Conservation (phyloP, 148 eudicot genomes). For the Nyssa sinensis region DNA sequence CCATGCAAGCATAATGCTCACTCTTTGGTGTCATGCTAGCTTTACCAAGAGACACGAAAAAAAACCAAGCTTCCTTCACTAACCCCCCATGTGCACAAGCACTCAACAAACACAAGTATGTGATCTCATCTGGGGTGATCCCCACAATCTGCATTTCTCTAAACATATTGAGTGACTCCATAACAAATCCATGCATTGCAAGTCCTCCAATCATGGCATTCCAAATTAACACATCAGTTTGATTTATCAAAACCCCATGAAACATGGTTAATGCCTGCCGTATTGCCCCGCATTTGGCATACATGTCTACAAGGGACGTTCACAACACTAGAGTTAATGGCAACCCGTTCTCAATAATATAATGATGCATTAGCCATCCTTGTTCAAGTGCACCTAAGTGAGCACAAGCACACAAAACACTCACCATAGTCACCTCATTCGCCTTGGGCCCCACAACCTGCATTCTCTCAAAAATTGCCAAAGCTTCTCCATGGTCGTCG, state of each 20-base stretch:
- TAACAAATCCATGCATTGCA: slow-evolving; percentile 69
- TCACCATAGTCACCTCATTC: slow-evolving; percentile 93
- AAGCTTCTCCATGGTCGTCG: slow-evolving; percentile 57
- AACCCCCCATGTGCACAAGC: slow-evolving; percentile 89
- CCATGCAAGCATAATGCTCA: slow-evolving; percentile 90
- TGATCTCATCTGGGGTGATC: slow-evolving; percentile 68
- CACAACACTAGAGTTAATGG: slow-evolving; percentile 52
- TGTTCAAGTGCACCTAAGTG: slow-evolving; percentile 82
- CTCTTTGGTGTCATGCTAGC: slow-evolving; percentile 52
- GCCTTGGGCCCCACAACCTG: slow-evolving; percentile 44
- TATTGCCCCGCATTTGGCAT: slow-evolving; percentile 88
- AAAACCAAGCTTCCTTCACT: slow-evolving; percentile 70
- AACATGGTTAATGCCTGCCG: slow-evolving; percentile 62
- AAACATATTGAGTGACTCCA: slow-evolving; percentile 52
- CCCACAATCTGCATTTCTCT: slow-evolving; percentile 51
- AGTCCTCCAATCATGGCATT: slow-evolving; percentile 87
- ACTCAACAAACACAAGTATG: slow-evolving; percentile 68
- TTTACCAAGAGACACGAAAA: slow-evolving; percentile 44
- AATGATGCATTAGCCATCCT: slow-evolving; percentile 61
- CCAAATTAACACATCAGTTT: slow-evolving; percentile 76
- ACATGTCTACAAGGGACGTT: slow-evolving; percentile 88
- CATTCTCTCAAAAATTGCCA: slow-evolving; percentile 66
- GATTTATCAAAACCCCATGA: slow-evolving; percentile 39
- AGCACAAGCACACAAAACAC: slow-evolving; percentile 85
- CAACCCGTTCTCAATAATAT: slow-evolving; percentile 50